Percentiles rank a stretch among this genome's conserved stretches.
Evolutionary conservation across 2,329 filamentous ascomycete genomes (phyloP).

Genomic region (Ceratocystis harringtonii): DNA sequence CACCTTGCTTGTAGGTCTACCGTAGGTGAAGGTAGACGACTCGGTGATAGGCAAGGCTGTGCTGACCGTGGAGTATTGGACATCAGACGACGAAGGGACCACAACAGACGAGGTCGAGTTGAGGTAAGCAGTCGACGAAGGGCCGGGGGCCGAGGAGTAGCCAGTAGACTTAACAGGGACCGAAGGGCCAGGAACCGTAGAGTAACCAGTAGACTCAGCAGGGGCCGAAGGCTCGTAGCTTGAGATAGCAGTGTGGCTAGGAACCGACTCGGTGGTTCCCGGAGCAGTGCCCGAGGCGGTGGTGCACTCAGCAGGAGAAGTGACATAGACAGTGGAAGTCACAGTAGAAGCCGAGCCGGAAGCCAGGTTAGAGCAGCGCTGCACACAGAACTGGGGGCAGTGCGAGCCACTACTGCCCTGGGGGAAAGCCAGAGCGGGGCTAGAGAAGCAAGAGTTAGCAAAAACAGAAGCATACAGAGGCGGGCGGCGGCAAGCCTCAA

Average conservation of each 20-base stretch:
- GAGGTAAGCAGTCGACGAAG: neutral
- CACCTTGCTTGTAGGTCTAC: neutral
- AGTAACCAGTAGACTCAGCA: neutral
- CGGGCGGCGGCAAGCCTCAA: neutral
- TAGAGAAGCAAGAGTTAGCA: conserved; percentile 2
- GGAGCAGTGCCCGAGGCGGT: neutral
- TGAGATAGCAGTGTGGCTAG: no score
- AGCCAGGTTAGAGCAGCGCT: conserved; percentile 13
- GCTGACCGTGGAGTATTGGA: conserved; percentile 1
- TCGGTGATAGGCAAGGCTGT: neutral
- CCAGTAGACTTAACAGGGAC: neutral
- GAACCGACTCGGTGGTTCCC: neutral
- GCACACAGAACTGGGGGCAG: conserved; percentile 14
- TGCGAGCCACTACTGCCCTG: conserved; percentile 5
- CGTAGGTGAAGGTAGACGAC: neutral
- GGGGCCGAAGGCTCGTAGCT: neutral
- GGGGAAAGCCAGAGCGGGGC: conserved; percentile 9
- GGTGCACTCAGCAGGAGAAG: conserved; percentile 3
- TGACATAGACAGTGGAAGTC: conserved; percentile 14
- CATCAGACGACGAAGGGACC: neutral
- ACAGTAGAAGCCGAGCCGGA: conserved; percentile 7
- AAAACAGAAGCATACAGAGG: neutral
- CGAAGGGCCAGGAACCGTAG: neutral
- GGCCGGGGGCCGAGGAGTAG: neutral
- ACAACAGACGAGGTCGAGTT: neutral